These are phyloP conservation scores for Nicotiana rustica DNA, from an alignment of 305 asterid species.

Conservation along the genomic window DNA sequence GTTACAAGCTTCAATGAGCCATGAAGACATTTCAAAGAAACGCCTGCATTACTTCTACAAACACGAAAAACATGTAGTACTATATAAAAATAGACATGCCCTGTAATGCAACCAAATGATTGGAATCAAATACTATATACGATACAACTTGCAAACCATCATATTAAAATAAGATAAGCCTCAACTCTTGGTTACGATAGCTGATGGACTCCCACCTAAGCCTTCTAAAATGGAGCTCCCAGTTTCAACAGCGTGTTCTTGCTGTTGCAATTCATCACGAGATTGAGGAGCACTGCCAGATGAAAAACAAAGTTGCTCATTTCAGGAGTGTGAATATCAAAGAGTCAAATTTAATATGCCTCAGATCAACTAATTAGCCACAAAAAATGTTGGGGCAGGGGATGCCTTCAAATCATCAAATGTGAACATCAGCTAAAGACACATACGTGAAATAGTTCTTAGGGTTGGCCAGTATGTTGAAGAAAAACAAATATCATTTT, in stretches of 20 bases:
- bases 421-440: neutral
- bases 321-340: slow-evolving; percentile 11
- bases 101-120: slow-evolving; percentile 25
- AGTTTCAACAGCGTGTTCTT: slow-evolving; percentile 1
- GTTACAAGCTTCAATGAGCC: slow-evolving; percentile 23
- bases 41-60: neutral
- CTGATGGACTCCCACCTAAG: neutral
- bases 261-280: slow-evolving; percentile 31
- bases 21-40: slow-evolving; percentile 9
- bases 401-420: neutral
- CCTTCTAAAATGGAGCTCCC: slow-evolving; percentile 29
- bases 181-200: slow-evolving; percentile 31
- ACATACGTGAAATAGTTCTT: neutral
- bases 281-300: slow-evolving; percentile 22
- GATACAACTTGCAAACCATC: slow-evolving; percentile 5
- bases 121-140: neutral
- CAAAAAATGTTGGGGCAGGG: neutral
- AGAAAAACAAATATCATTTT: slow-evolving; percentile 16
- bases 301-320: slow-evolving; percentile 14
- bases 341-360: slow-evolving; percentile 21
- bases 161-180: neutral
- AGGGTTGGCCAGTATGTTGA: neutral
- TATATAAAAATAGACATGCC: slow-evolving; percentile 4
- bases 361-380: slow-evolving; percentile 16
- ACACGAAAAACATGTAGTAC: neutral